Base-by-base conservation (phyloP, 306 rosid genomes). In the Medicago arabica region DNA sequence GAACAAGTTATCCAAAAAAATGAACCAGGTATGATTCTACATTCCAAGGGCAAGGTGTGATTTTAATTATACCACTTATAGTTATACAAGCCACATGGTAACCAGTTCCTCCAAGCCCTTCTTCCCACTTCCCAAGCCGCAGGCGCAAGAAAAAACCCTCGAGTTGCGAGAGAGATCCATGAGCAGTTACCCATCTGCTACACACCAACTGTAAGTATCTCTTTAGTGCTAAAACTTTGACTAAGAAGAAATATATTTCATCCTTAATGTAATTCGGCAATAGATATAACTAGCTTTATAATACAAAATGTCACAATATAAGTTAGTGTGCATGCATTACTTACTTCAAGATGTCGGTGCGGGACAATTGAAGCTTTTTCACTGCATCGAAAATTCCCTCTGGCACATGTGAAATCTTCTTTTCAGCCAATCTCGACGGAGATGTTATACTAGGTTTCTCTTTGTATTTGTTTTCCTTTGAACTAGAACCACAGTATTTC, bases 81-180 rank as follows among this genome's bases (percentile, higher is more conserved):
- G 31, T 28, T 28, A 95, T 86, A 73, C 81, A 84, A 81, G 97
- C 97, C 75, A 95, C 97, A 77, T 88, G 78, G 82, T 95, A 95
- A 80, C 96, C 91, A 46, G 97, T 86, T 78, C 97, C 89, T 25
- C 91, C 91, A 17, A 76, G 84, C 18, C 92, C 97, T 84, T 85
- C 93, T 90, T 92, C 92, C 93, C 91, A 85, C 83, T 90, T 90
- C 81, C 99, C 92, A 18, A 95, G 91, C 90, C 96, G 85, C 75
- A 95, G 75, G 19, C 97, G 96, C 87, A 95, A 84, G 93, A 83
- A 95, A 72, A 92, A 85, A 19, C 97, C 99, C 23, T 89, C 89
- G 5, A 95, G 93, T 46, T 80, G 80, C 31, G 89, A 82, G 44
- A 84, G 74, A 17, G 96, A 70, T 65, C 51, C 75, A 40, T 47